Evolutionary conservation across 2,329 filamentous ascomycete genomes (phyloP).

Genomic region (Lachnellula arida): DNA sequence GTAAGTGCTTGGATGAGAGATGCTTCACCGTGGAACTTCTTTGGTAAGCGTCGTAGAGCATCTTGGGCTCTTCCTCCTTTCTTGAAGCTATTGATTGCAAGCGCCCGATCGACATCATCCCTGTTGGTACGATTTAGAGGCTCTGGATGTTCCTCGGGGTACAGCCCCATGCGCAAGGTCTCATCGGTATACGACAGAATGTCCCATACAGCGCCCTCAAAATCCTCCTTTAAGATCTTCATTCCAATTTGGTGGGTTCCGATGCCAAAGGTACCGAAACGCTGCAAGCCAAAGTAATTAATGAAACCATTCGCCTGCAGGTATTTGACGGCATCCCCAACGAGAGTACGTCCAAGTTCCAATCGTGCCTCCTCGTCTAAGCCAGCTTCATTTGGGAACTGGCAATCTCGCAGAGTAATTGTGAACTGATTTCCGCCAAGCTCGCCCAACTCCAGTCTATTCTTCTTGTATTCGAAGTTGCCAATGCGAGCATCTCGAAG

Average conservation of each 20-base stretch:
- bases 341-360: conserved; percentile 42
- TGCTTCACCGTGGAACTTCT: conserved; percentile 75
- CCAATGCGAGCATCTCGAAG: conserved; percentile 61
- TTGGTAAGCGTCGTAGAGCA: conserved; percentile 66
- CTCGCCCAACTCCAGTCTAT: conserved; percentile 75
- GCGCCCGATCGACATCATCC: conserved; percentile 76
- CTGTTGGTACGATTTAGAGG: conserved; percentile 50
- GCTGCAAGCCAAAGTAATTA: conserved; percentile 97
- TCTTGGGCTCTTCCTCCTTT: conserved; percentile 52
- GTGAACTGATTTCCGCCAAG: conserved; percentile 87
- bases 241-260: conserved; percentile 83
- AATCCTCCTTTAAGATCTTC: conserved; percentile 77
- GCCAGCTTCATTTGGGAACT: conserved; percentile 46
- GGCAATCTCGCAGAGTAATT: conserved; percentile 84
- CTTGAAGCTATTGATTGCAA: conserved; percentile 71
- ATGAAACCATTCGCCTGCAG: conserved; percentile 77
- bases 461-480: conserved; percentile 71
- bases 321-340: conserved; percentile 58
- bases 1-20: conserved; percentile 73
- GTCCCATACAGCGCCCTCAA: conserved; percentile 71
- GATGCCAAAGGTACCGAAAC: conserved; percentile 83
- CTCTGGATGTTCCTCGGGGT: conserved; percentile 35
- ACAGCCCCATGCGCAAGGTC: conserved; percentile 52
- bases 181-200: conserved; percentile 69
- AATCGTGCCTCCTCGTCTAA: conserved; percentile 45